Evolutionary conservation across 2,329 filamentous ascomycete genomes (phyloP), one percentile per base, ranked within the genome.

Genomic region (Reticulascus tulasneorum): DNA sequence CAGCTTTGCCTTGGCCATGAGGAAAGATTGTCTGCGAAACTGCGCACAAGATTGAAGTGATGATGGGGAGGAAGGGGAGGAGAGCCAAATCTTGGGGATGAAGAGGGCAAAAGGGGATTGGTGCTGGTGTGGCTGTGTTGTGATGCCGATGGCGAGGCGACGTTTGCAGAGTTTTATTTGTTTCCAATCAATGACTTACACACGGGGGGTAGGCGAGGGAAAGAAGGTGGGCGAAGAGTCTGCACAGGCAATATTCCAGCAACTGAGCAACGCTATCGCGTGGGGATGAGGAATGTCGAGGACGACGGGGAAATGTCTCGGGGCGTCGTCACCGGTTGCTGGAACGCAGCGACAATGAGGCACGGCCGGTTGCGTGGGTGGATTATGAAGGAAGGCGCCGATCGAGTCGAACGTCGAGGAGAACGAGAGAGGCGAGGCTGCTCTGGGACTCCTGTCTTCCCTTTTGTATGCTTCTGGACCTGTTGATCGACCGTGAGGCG

Each of bases 241-340:
- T 25, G 41, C 44, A 44, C 34, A 33, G 44, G 44, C 44, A 46
- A 44, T 46, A 27, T 46, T 46, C 44, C 44, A 46, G 44, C 44
- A 45, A 44, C 44, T 29, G 29, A 16, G 37, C 36, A 33, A 34
- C 30, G 32, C 31, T 46, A 37, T 34, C 32, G 38, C 42, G 36
- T 44, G 23, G 16, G 9, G 31, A 24, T 23, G 25, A 35, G 42
- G 42, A 39, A 42, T 42, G 35, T 38, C 26, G 41, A 39, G 41
- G 40, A 34, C 41, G 32, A 34, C 33, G 42, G 35, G 35, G 42
- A 39, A 42, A 29, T 31, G 31, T 38, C 42, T 31, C 33, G 38
- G 35, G 42, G 42, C 35, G 39, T 42, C 16, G 42, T n/a, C 28
- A 35, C 36, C 42, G 28, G 38, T 29, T 33, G 22, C 34, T 29